Base-by-base conservation (phyloP, 306 rosid genomes). In the Cajanus cajan region DNA sequence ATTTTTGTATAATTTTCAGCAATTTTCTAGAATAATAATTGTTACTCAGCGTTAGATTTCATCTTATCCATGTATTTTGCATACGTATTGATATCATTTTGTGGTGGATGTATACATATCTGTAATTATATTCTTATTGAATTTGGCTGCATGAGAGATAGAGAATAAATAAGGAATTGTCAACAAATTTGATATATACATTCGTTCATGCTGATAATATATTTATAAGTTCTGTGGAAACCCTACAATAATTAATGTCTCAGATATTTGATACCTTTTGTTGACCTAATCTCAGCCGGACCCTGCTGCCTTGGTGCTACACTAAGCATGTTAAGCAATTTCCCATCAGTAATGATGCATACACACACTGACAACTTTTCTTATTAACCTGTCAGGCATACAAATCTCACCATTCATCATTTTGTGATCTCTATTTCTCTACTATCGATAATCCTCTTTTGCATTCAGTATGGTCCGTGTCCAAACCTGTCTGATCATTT, bases 141-240 rank as follows among this genome's bases (percentile, higher is more conserved):
- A 68, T 48, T 43, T 72, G 64, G 72, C 71, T 45, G 64, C 44
- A 65, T 16, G 34, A 73, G 18, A 80, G 65, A 76, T 18, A 67
- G 24, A 78, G 54, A 76, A 72, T 39, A 43, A 18, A 78, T 7
- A 81, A 25, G 40, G 12, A 59, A 58, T 76, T 34, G 58, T 71
- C 75, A 36, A 84, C 78, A 82, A 62, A 78, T 80, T 73, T 77
- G 80, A 80, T 81, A 67, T 78, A 5, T 62, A 78, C 88, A 85
- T 68, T 67, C 31, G 39, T 58, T 82, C n/a, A 80, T 33, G 76
- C 83, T 75, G 47, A 82, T 64, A 63, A 78, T 71, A 78, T 71
- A 51, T 57, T 80, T 71, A 21, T 40, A 44, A 68, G 33, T 73
- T 65, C 24, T 67, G 40, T 68, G 72, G 68, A 83, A 78, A 62